Conservation (phyloP, 2,329 filamentous ascomycete species). For the Colletotrichum tropicicola region DNA sequence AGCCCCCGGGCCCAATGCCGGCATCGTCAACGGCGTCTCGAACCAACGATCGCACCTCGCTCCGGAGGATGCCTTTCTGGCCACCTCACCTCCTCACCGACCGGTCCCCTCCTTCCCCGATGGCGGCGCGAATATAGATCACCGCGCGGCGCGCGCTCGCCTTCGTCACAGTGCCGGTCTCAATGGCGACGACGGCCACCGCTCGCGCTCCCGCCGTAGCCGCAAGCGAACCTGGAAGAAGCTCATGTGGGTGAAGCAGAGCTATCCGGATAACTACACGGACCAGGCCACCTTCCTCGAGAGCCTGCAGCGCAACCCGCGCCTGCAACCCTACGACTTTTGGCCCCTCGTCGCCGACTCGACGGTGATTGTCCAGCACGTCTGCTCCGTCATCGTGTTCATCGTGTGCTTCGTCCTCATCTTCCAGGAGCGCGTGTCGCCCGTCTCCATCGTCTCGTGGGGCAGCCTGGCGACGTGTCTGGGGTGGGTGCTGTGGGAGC, state of each 20-base stretch:
- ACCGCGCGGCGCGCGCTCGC: conserved; percentile 7
- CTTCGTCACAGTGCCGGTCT: conserved; percentile 33
- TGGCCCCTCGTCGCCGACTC: conserved; percentile 96
- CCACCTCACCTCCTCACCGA: conserved; percentile 67
- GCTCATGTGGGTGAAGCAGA: conserved; percentile 96
- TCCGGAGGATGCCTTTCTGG: conserved; percentile 84
- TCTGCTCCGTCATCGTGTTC: conserved; percentile 94
- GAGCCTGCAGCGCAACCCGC: conserved; percentile 92
- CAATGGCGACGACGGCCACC: conserved; percentile 55
- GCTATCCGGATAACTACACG: conserved; percentile 98
- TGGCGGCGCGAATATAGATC: conserved; percentile 34
- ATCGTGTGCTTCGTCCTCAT: conserved; percentile 94
- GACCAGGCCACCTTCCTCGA: conserved; percentile 97
- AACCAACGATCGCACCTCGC: conserved; percentile 71
- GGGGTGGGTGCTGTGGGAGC: conserved; percentile 92
- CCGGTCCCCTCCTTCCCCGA: conserved; percentile 42
- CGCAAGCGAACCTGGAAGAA: conserved; percentile 90
- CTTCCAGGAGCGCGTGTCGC: conserved; percentile 85
- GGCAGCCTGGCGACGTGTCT: conserved; percentile 84
- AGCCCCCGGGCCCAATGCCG: conserved; percentile 33
- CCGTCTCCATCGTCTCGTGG: conserved; percentile 87
- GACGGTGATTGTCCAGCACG: conserved; percentile 96
- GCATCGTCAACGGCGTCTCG: not conserved
- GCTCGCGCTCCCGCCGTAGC: conserved; percentile 71
- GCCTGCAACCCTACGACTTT: conserved; percentile 95